Evolutionary conservation across 2,329 filamentous ascomycete genomes (phyloP).

Genomic region (Colletotrichum horii): DNA sequence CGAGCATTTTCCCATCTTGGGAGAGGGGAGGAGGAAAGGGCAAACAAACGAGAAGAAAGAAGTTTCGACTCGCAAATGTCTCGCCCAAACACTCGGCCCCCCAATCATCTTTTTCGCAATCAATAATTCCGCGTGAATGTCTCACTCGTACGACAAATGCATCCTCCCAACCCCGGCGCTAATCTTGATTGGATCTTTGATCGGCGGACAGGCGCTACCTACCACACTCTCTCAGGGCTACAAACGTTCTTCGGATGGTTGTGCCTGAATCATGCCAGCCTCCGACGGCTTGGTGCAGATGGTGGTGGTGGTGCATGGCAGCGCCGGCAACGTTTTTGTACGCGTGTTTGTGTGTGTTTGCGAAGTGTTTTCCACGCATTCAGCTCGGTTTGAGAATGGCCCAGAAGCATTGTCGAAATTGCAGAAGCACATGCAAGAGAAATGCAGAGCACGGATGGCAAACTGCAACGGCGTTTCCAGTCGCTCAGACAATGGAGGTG

Average conservation of each 20-base stretch:
- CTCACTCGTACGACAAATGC: neutral
- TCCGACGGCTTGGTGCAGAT: neutral
- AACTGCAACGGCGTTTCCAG: neutral
- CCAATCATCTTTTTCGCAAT: neutral
- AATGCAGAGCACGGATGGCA: neutral
- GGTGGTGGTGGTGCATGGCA: neutral
- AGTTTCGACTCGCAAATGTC: neutral
- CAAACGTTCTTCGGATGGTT: neutral
- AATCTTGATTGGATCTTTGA: neutral
- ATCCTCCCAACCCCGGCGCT: neutral
- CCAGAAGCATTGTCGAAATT: neutral
- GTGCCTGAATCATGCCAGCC: neutral
- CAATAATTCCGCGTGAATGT: constrained; percentile 6
- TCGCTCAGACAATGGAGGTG: neutral
- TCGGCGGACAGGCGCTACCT: neutral
- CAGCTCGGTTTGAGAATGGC: neutral
- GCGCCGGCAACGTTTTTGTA: neutral
- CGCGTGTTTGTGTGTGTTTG: neutral
- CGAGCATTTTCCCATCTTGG: neutral
- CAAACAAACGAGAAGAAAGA: neutral
- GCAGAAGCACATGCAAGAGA: neutral
- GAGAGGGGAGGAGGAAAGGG: neutral
- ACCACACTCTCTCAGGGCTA: neutral
- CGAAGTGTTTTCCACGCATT: neutral
- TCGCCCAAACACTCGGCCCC: neutral